phyloP scores from a whole-genome alignment of 352 stramenopile species.

The Phytophthora pistaciae region DNA sequence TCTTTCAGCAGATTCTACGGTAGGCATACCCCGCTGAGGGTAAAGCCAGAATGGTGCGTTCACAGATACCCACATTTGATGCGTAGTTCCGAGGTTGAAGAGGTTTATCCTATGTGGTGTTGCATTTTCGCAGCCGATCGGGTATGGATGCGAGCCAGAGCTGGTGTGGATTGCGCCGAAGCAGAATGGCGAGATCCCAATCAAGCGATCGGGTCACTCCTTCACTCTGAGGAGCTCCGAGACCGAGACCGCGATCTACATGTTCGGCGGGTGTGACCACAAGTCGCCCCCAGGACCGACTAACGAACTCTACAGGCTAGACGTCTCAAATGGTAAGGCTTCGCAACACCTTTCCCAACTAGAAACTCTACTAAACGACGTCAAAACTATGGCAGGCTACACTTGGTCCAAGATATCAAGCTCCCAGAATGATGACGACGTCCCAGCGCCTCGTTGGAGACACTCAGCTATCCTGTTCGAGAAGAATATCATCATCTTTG shows the following conservation, averaged over 20 bases:
- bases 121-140: constrained; percentile 68
- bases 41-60: constrained; percentile 37
- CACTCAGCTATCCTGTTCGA: constrained; percentile 87
- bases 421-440: constrained; percentile 55
- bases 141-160: constrained; percentile 87
- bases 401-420: constrained; percentile 70
- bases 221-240: constrained; percentile 92
- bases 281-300: constrained; percentile 93
- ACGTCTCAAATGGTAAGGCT: constrained; percentile 82
- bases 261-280: constrained; percentile 93
- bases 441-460: constrained; percentile 81
- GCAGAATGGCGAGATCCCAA: constrained; percentile 93
- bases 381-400: constrained; percentile 48
- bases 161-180: constrained; percentile 91
- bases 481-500: constrained; percentile 94
- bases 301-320: constrained; percentile 95
- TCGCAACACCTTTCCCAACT: background rate
- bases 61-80: background rate
- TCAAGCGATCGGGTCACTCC: constrained; percentile 95
- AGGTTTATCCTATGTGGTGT: constrained; percentile 14
- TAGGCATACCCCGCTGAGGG: constrained; percentile 12
- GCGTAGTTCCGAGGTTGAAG: background rate
- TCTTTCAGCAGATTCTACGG: background rate
- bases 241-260: constrained; percentile 74
- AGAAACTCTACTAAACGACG: background rate